Conservation (phyloP, 805 yeast species). For the Saturnispora gosingensis region DNA sequence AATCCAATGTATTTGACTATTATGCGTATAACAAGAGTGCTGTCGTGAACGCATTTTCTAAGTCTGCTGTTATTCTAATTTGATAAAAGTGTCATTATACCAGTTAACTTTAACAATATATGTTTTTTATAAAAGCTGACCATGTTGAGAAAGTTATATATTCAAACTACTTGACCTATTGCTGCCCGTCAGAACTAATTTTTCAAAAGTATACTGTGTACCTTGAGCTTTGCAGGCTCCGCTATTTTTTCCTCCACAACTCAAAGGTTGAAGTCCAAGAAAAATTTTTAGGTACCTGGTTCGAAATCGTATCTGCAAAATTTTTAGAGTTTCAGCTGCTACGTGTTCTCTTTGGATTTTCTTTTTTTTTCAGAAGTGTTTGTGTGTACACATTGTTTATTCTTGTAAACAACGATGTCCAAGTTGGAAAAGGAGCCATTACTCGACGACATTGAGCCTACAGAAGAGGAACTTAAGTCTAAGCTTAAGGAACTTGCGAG, state of each 20-base stretch:
- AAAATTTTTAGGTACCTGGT: background rate
- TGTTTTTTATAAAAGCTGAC: no score
- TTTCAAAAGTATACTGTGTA: no score
- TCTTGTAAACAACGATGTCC: background rate
- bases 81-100: no score
- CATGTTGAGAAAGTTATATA: no score
- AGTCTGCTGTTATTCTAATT: no score
- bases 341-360: constrained; percentile 8
- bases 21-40: no score
- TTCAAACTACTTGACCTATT: no score
- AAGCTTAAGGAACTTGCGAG: constrained; percentile 24
- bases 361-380: background rate
- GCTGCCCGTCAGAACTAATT: no score
- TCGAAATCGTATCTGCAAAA: background rate
- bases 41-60: no score
- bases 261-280: background rate
- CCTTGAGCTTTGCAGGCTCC: no score
- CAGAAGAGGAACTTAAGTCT: constrained; percentile 27
- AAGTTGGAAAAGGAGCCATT: constrained; percentile 8
- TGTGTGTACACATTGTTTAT: background rate
- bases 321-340: background rate
- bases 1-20: no score
- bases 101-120: no score
- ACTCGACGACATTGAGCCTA: constrained; percentile 9
- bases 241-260: background rate